Evolutionary conservation across 345 rosid genomes (phyloP).

Genomic region (Boechera retrofracta): DNA sequence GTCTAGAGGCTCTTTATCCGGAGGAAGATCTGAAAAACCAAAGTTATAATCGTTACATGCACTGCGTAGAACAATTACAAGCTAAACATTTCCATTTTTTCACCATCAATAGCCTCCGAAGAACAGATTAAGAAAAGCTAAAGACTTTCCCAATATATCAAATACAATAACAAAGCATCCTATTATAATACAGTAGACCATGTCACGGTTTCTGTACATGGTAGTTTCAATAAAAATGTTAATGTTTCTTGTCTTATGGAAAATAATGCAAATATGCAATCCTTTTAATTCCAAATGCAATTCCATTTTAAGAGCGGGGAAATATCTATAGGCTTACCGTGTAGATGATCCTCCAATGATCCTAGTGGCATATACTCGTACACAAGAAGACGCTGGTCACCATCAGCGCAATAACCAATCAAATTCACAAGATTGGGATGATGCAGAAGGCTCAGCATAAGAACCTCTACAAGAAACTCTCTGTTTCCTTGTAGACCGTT

Average conservation of each 20-base stretch:
- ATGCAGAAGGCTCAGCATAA: conserved; percentile 96
- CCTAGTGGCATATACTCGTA: conserved; percentile 97
- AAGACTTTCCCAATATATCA: conserved; percentile 10
- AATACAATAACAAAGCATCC: not conserved
- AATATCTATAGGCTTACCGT: conserved; percentile 56
- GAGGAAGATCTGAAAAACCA: conserved; percentile 71
- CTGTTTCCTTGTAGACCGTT: conserved; percentile 98
- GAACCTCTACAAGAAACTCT: conserved; percentile 98
- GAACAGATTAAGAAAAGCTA: conserved; percentile 1
- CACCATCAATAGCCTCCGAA: conserved; percentile 5
- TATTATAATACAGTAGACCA: not conserved
- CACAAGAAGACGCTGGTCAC: conserved; percentile 96
- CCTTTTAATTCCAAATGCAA: not conserved
- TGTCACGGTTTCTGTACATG: conserved; percentile 9
- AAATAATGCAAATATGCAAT: not conserved
- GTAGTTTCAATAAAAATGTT: not conserved
- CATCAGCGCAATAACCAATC: conserved; percentile 98
- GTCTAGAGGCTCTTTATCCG: conserved; percentile 80
- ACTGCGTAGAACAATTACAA: conserved; percentile 10
- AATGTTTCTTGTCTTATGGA: not conserved
- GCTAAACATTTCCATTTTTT: not conserved
- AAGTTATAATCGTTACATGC: not conserved
- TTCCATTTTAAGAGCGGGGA: conserved; percentile 1
- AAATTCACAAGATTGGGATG: conserved; percentile 91
- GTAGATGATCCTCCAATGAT: conserved; percentile 94